Evolutionary conservation across 2,329 filamentous ascomycete species (phyloP).

Genomic region (Colletotrichum gloeosporioides): DNA sequence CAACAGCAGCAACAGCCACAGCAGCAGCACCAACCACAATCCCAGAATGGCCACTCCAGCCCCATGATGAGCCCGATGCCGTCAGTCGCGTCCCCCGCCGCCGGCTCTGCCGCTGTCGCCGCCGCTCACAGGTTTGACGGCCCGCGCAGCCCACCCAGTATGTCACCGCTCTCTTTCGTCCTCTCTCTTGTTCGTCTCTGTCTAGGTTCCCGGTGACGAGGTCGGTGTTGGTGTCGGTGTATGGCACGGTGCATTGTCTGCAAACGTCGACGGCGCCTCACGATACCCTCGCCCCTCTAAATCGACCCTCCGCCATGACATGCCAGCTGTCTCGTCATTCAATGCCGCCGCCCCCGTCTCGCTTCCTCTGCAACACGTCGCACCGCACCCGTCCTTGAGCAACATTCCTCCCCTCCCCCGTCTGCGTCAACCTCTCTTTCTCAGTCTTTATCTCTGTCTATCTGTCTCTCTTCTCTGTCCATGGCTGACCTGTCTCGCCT

Average conservation of each 20-base stretch:
- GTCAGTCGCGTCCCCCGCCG: conserved; percentile 26
- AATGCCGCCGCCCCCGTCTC: not conserved
- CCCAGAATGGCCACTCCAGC: conserved; percentile 31
- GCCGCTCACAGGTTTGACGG: conserved; percentile 55
- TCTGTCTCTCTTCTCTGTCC: not conserved
- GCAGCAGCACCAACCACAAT: conserved; percentile 23
- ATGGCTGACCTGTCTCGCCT: conserved; percentile 22
- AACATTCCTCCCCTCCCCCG: not conserved
- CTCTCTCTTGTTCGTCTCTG: not conserved
- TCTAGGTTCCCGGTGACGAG: not conserved
- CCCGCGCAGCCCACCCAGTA: conserved; percentile 68
- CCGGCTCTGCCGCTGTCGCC: not conserved
- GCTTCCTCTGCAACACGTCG: conserved; percentile 13
- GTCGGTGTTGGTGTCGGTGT: not conserved
- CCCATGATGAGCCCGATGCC: conserved; percentile 39
- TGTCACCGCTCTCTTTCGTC: conserved; percentile 32
- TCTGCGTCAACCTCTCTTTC: not conserved
- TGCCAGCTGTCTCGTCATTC: not conserved
- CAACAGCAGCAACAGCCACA: not conserved
- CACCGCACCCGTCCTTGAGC: conserved; percentile 19
- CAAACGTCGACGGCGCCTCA: not conserved
- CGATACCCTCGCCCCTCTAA: not conserved
- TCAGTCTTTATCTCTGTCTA: not conserved
- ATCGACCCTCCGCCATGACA: not conserved
- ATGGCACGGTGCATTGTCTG: not conserved